Conservation (phyloP, 2,329 filamentous ascomycete species). For the Aspergillus fumigatus region DNA sequence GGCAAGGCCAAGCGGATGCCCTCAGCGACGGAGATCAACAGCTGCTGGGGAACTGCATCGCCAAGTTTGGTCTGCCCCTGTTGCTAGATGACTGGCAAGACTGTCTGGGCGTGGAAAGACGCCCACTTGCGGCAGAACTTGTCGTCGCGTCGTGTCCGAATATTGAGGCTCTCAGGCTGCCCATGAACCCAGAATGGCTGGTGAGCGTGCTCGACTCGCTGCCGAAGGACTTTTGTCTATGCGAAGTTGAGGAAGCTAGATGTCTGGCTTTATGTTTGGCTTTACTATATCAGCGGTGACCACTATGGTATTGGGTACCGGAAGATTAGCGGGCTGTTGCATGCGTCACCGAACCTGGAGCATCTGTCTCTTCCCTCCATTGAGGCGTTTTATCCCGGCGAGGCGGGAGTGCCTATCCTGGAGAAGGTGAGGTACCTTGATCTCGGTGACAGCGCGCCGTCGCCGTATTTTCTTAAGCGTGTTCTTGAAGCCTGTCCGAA, state of each 20-base stretch:
- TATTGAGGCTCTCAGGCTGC: background rate
- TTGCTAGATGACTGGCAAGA: background rate
- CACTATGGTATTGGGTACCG: constrained; percentile 1
- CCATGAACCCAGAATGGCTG: background rate
- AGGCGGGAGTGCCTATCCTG: background rate
- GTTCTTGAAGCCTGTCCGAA: background rate
- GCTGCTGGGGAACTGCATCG: constrained; percentile 1
- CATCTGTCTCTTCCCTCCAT: background rate
- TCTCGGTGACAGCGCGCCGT: constrained; percentile 24
- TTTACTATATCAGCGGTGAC: constrained; percentile 3
- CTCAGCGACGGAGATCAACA: background rate
- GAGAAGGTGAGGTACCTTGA: constrained; percentile 17
- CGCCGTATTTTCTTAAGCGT: background rate
- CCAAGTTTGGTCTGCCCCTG: background rate
- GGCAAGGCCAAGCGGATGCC: background rate
- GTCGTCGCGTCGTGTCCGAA: background rate
- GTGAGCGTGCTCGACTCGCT: background rate
- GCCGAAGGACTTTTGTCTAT: background rate
- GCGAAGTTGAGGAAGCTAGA: background rate
- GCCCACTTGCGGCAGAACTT: background rate
- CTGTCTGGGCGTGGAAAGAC: background rate
- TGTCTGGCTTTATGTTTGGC: no score
- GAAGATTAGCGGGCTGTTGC: background rate
- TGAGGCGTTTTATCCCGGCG: background rate
- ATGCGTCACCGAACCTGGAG: background rate